A percentile compares a stretch with the other conserved stretches of the same genome.
Evolutionary conservation across 306 rosid species (phyloP).

Genomic region (Carpinus viminea): DNA sequence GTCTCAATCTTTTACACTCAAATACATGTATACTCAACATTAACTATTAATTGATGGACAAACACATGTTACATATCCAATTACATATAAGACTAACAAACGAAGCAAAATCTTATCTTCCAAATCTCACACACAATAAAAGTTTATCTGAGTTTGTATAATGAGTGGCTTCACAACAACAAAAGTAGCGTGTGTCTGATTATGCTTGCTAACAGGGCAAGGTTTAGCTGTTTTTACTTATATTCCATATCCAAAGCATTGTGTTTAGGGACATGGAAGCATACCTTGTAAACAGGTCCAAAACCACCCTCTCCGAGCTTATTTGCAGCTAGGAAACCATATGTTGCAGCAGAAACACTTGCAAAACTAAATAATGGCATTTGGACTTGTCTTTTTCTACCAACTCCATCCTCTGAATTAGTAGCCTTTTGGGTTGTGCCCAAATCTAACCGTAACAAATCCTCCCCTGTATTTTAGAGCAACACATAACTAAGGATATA

Average conservation of each 20-base stretch:
- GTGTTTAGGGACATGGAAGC: not conserved
- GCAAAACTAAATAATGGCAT: conserved; percentile 17
- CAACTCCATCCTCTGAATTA: not conserved
- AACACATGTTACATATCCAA: too few species aligned
- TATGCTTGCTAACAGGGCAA: not conserved
- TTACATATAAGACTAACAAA: too few species aligned
- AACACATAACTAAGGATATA: not conserved
- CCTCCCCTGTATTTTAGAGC: conserved; percentile 25
- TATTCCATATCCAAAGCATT: not conserved
- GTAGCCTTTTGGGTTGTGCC: conserved; percentile 25
- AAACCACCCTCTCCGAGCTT: conserved; percentile 55
- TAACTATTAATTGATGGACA: too few species aligned
- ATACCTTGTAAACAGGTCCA: conserved; percentile 51
- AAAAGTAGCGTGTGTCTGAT: not conserved
- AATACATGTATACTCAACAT: too few species aligned
- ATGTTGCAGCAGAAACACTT: conserved; percentile 46
- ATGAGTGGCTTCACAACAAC: not conserved
- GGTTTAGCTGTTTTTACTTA: not conserved
- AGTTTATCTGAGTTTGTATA: not conserved
- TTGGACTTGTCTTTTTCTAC: conserved; percentile 27
- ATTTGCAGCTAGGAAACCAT: conserved; percentile 38
- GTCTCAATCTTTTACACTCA: too few species aligned
- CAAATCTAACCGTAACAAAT: conserved; percentile 33
- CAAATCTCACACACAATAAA: conserved; percentile 25
- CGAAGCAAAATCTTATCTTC: conserved; percentile 31